Conservation (phyloP, 2,329 filamentous ascomycete species). For the Colletotrichum tanaceti region DNA sequence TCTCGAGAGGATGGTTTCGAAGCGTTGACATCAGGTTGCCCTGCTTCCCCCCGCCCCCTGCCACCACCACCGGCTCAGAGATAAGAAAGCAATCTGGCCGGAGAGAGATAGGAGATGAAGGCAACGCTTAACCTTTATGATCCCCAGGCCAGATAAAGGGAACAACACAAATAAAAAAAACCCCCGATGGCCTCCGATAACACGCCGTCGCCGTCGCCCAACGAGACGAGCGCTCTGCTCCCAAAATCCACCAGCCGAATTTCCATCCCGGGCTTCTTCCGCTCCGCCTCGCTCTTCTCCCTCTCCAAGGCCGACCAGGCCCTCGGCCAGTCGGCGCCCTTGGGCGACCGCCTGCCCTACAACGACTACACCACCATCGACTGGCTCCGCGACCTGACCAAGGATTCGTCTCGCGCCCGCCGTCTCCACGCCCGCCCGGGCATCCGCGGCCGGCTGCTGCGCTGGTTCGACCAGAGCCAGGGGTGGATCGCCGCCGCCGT, state of each 20-base stretch:
- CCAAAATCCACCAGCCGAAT: conserved; percentile 3
- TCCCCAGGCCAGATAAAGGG: too few species aligned
- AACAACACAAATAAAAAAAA: too few species aligned
- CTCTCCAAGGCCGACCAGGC: conserved; percentile 27
- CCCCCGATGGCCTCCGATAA: conserved; percentile 18
- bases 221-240: conserved; percentile 21
- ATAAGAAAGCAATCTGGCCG: neutral
- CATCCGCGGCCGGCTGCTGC: conserved; percentile 49
- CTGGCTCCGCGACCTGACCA: conserved; percentile 71
- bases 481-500: conserved; percentile 67
- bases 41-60: neutral
- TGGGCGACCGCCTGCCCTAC: conserved; percentile 68
- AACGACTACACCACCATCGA: conserved; percentile 73
- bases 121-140: too few species aligned
- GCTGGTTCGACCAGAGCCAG: conserved; percentile 60
- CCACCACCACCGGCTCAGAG: neutral
- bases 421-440: conserved; percentile 43
- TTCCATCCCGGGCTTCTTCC: neutral
- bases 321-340: conserved; percentile 9
- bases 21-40: neutral
- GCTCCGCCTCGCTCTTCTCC: neutral
- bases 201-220: neutral
- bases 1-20: neutral
- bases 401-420: conserved; percentile 59
- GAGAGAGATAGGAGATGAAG: neutral